These are phyloP conservation scores for Tremella yokohamensis DNA, from an alignment of 768 basidiomycete genomes.

Conservation along the genomic window DNA sequence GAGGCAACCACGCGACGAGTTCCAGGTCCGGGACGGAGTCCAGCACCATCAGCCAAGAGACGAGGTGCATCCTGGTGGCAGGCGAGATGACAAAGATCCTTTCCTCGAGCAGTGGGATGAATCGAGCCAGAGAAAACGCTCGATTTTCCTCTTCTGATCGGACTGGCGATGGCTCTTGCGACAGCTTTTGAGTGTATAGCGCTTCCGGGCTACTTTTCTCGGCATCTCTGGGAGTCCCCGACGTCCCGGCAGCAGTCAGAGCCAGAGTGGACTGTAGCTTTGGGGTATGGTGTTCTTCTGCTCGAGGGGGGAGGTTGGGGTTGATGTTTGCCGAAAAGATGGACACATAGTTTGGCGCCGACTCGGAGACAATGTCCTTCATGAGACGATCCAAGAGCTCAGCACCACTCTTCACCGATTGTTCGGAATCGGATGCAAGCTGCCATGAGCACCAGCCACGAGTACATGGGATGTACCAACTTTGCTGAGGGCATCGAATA, in stretches of 20 bases:
- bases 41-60: conserved; percentile 91
- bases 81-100: conserved; percentile 93
- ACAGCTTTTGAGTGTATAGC: background rate
- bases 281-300: background rate
- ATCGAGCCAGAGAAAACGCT: conserved; percentile 89
- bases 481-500: conserved; percentile 96
- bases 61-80: conserved; percentile 91
- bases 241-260: background rate
- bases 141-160: conserved; percentile 55
- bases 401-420: conserved; percentile 96
- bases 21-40: conserved; percentile 96
- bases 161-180: conserved; percentile 22
- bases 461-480: conserved; percentile 53
- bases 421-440: conserved; percentile 92
- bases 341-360: conserved; percentile 89
- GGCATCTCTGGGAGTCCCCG: background rate
- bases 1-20: conserved; percentile 86
- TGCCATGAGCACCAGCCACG: conserved; percentile 47
- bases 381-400: conserved; percentile 94
- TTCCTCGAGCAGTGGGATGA: conserved; percentile 88
- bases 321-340: conserved; percentile 58
- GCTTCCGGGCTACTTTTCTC: conserved; percentile 5
- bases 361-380: conserved; percentile 96
- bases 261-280: conserved; percentile 46
- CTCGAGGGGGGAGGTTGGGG: conserved; percentile 12